Evolutionary conservation across 495 filamentous ascomycete genomes (phyloP), one percentile per base, ranked within the genome.

Genomic region (Pseudoneurospora amorphoporcata): DNA sequence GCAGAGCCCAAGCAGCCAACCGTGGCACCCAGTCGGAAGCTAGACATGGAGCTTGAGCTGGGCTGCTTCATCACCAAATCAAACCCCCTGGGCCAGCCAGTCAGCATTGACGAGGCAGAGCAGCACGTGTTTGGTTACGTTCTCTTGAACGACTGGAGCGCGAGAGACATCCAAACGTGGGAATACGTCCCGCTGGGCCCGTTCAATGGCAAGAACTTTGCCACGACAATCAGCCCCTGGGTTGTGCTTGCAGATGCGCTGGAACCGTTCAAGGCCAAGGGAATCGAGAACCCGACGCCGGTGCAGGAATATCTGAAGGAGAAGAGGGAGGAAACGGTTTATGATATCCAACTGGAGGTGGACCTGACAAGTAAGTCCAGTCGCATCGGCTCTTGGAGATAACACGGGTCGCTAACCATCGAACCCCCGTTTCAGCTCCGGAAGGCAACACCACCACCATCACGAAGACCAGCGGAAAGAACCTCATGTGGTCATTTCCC

Each of bases 141-240:
- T 3, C 83, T 98, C 68, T 87, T 98, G 85, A 98, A 98, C 80
- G 94, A 98, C 81, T 98, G 94, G 94, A 94, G 90, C 73, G 94
- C 94, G 10, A 85, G 94, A 69, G 94, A 98, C 78, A 90, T 98
- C 61, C 94, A 98, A 80, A 84, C 86, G 6, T 98, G 94, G 94
- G 94, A 98, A 82, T 96, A 95, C 75, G 83, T 93, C 3, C 92
- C 92, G 4, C 82, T 95, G 35, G 92, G 92, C 0, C 94, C 94
- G 1, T 97, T 98, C 83, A 95, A 92, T 73, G 85, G 88, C 7
- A 98, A 98, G 87, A 97, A 95, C 80, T 97, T 97, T 80, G 93
- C 89, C n/a, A 95, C 94, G 0, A 92, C 88, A 3, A 92, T 98
- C 73, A 92, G 90, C 70, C 87, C 94, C 0, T 98, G 95, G 95